phyloP scores from a whole-genome alignment of 2,329 filamentous ascomycete species.

The Phaeosphaeriaceae sp. region DNA sequence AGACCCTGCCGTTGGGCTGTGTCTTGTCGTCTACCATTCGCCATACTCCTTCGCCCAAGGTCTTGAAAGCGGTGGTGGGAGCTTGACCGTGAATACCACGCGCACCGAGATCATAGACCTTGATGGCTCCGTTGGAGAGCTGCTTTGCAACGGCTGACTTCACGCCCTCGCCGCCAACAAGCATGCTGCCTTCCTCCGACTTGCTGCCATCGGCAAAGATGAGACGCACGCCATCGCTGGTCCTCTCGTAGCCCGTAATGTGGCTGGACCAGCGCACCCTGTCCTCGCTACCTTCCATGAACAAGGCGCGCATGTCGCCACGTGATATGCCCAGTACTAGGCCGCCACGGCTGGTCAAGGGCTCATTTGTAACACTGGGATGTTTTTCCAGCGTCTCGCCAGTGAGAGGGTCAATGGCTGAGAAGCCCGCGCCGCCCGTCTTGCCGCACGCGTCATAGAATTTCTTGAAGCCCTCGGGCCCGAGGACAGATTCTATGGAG shows the following conservation, averaged over 20 bases:
- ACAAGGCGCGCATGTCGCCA: constrained; percentile 68
- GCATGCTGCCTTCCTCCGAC: constrained; percentile 64
- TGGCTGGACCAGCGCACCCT: constrained; percentile 63
- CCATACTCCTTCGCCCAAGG: constrained; percentile 69
- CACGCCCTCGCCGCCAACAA: constrained; percentile 69
- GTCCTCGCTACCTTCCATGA: constrained; percentile 63
- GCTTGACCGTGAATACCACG: constrained; percentile 72
- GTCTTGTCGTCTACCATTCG: constrained; percentile 57
- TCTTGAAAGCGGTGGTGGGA: constrained; percentile 66
- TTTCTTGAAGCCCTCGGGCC: constrained; percentile 54
- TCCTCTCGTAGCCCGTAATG: constrained; percentile 66
- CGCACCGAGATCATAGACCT: constrained; percentile 69
- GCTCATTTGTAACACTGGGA: constrained; percentile 24
- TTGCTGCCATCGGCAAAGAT: constrained; percentile 67
- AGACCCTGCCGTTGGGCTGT: constrained; percentile 54
- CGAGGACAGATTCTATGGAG: constrained; percentile 66
- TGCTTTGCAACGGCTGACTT: constrained; percentile 67
- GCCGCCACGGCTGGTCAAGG: constrained; percentile 60
- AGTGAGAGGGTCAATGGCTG: constrained; percentile 60
- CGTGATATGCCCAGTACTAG: constrained; percentile 68
- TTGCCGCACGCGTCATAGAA: constrained; percentile 68
- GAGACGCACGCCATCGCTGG: constrained; percentile 60
- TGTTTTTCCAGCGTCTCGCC: constrained; percentile 52
- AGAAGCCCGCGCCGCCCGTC: constrained; percentile 64
- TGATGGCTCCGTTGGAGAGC: constrained; percentile 63